Conservation (phyloP, 306 rosid species). For the Lablab purpureus region DNA sequence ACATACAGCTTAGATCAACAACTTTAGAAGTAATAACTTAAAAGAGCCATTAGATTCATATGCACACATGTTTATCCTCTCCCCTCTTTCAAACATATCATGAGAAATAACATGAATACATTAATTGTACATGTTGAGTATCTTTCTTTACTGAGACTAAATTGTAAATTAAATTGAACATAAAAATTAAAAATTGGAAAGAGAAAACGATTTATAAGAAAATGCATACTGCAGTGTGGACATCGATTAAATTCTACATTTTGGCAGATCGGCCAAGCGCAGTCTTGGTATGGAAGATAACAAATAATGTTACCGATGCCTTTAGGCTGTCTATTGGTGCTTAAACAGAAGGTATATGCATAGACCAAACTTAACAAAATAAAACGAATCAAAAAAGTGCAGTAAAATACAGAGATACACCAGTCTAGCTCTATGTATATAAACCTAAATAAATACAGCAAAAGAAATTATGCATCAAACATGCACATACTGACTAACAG, state of each 20-base stretch:
- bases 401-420: neutral
- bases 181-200: neutral
- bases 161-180: neutral
- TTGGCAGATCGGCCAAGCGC: neutral
- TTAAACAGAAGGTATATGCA: neutral
- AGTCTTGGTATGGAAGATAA: neutral
- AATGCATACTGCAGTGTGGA: neutral
- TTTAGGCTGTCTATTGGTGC: neutral
- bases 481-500: slow-evolving; percentile 47
- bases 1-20: neutral
- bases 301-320: neutral
- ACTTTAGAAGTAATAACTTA: slow-evolving; percentile 7
- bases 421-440: neutral
- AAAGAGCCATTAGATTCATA: slow-evolving; percentile 17
- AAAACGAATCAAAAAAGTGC: neutral
- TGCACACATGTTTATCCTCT: slow-evolving; percentile 7
- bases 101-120: neutral
- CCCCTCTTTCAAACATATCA: slow-evolving; percentile 21
- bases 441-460: slow-evolving; percentile 12
- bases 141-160: neutral
- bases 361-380: slow-evolving; percentile 13
- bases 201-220: neutral
- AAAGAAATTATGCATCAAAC: slow-evolving; percentile 29
- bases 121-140: slow-evolving; percentile 17
- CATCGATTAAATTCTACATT: neutral